Evolutionary conservation across 208 protist genomes (phyloP), one percentile per base, ranked within the genome.

Genomic region (Perkinsela sp.): DNA sequence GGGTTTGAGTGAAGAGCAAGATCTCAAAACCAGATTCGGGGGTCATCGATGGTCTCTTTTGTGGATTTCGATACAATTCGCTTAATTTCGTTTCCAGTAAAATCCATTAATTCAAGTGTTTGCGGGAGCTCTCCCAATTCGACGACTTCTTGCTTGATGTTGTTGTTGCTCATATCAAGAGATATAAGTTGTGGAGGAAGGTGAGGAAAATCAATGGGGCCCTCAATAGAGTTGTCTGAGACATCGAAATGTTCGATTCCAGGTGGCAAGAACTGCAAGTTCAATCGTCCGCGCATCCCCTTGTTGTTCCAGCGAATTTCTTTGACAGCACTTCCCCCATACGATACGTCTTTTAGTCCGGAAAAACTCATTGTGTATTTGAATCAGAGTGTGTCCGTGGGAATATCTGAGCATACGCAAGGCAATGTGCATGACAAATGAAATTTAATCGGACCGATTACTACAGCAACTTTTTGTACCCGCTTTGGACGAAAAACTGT

Each of bases 401-500:
- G n/a, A n/a, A n/a, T n/a, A n/a, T n/a, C n/a, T n/a, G n/a, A n/a
- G n/a, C n/a, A n/a, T n/a, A n/a, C n/a, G n/a, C n/a, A n/a, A n/a
- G n/a, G n/a, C n/a, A n/a, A n/a, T n/a, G n/a, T n/a, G n/a, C n/a
- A n/a, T n/a, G n/a, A n/a, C n/a, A n/a, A n/a, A n/a, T n/a, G n/a
- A n/a, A n/a, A n/a, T n/a, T n/a, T n/a, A n/a, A n/a, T n/a, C n/a
- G n/a, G n/a, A n/a, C n/a, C n/a, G n/a, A n/a, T n/a, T n/a, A n/a
- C n/a, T n/a, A n/a, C n/a, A n/a, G n/a, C n/a, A n/a, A n/a, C n/a
- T n/a, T n/a, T 22, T 57, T 57, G 6, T n/a, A 57, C 22, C 13
- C 40, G 6, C 22, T 22, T n/a, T 57, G 69, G 28, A 81, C 31
- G 31, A 94, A 95, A 29, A 89, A 79, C 67, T 89, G 73, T 73